phyloP scores from a whole-genome alignment of 1,284 basidiomycete species.

The Singerocomus inundabilis region DNA sequence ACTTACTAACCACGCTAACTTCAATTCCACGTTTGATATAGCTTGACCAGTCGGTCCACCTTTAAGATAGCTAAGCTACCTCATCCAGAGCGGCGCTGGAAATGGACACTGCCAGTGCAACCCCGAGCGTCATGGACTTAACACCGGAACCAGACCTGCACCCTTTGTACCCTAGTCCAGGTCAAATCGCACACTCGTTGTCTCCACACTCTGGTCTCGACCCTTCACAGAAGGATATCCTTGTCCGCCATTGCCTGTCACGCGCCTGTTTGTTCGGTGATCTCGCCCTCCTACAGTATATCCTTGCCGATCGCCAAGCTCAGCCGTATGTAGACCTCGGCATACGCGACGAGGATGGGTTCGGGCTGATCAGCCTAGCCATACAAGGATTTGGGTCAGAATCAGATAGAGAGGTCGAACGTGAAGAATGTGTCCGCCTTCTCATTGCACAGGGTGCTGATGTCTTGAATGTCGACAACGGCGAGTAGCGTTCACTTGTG shows the following conservation, averaged over 20 bases:
- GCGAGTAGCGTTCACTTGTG: conserved; percentile 38
- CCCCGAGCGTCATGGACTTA: conserved; percentile 42
- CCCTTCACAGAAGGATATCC: conserved; percentile 61
- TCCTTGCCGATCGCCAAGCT: conserved; percentile 67
- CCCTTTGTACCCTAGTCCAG: conserved; percentile 68
- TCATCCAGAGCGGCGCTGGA: not conserved
- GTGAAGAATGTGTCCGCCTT: conserved; percentile 84
- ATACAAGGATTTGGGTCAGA: conserved; percentile 84
- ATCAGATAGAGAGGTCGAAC: conserved; percentile 77
- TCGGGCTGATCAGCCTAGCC: conserved; percentile 75
- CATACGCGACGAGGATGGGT: conserved; percentile 78
- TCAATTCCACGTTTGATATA: conserved; percentile 2
- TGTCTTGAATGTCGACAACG: conserved; percentile 59
- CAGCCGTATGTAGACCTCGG: conserved; percentile 68
- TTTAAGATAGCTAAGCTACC: conserved; percentile 1
- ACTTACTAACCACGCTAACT: conserved; percentile 7
- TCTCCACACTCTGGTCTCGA: conserved; percentile 65
- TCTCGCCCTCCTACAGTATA: conserved; percentile 65
- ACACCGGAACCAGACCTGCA: conserved; percentile 73
- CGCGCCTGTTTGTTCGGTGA: conserved; percentile 78
- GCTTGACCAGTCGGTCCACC: conserved; percentile 3
- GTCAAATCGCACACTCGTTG: conserved; percentile 60
- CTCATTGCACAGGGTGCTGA: conserved; percentile 80
- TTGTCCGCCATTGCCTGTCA: conserved; percentile 67
- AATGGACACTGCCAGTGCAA: conserved; percentile 12